Base-by-base conservation (phyloP, 768 basidiomycete genomes). In the Macrolepiota dolichaula region DNA sequence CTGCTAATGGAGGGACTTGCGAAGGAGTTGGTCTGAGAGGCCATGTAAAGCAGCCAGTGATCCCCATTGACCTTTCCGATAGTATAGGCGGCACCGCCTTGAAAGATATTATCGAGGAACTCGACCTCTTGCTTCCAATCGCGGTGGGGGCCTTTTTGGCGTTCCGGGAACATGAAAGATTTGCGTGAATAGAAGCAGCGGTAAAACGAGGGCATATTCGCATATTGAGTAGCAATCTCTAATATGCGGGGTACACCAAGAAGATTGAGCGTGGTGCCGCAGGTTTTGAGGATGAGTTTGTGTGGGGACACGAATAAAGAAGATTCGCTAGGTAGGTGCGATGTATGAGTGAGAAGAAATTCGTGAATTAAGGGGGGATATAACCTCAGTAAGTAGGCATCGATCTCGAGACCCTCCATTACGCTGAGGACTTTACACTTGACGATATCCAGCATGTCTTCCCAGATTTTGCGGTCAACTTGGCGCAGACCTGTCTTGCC, bases 141-240 rank as follows among this genome's bases (percentile, higher is more conserved):
- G 59, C 86, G 81, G 75, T 99, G 97, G 15, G 95, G 96, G 3
- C 94, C 96, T 22, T 78, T 77, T 71, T 99, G 97, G 24, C 92
- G 86, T 73, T 99, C 97, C 7, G 97, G 97, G 74, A 98, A 99
- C 91, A 98, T 98, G 84, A 98, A 99, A 6, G 91, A 90, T 76
- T 98, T 99, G 67, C 96, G 88, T 44, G 95, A 97, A 78, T 98
- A 99, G 80, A 98, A 99, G 74, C 92, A 94, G 63, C 94, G 86
- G 73, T 94, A 85, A 35, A 98, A 92, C 36, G 82, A 80, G 25
- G 78, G 78, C 62, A 94, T 75, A 53, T 82, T 79, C 11, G 88
- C 90, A 40, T 89, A 76, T 6, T 79, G 76, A 37, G 84, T 80
- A 1, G 97, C 97, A 70, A 98, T 96, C 68, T 94, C 88, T 62